phyloP scores from a whole-genome alignment of 495 filamentous ascomycete species.

The Filosporella fistucella region DNA sequence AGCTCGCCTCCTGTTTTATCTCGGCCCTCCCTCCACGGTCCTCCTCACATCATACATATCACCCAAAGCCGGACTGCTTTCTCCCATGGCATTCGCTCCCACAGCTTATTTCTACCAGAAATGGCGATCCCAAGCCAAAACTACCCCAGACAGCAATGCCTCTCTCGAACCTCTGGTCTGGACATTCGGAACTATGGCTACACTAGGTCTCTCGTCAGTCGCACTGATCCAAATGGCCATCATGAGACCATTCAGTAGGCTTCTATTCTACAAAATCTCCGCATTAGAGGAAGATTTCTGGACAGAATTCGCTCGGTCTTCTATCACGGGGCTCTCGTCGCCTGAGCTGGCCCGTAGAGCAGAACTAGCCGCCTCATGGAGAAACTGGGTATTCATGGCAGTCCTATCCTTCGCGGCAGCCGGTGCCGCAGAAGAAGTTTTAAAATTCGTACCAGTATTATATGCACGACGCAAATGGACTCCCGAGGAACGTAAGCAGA shows the following conservation, averaged over 20 bases:
- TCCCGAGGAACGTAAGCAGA: background rate
- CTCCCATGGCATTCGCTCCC: constrained; percentile 14
- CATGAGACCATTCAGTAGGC: constrained; percentile 1
- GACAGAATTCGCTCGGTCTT: constrained; percentile 3
- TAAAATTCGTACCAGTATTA: constrained; percentile 22
- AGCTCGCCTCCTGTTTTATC: constrained; percentile 9
- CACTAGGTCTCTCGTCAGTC: constrained; percentile 11
- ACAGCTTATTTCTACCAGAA: background rate
- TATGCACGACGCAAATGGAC: constrained; percentile 15
- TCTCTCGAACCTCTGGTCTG: constrained; percentile 16
- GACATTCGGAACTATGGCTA: constrained; percentile 14
- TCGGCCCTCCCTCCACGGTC: constrained; percentile 9
- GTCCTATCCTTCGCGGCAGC: constrained; percentile 14
- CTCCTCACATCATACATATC: constrained; percentile 9
- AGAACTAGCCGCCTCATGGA: constrained; percentile 13
- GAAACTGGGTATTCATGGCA: constrained; percentile 22
- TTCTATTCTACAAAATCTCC: constrained; percentile 8
- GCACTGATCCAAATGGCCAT: constrained; percentile 11
- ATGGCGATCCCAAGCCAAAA: constrained; percentile 2
- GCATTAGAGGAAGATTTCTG: constrained; percentile 7
- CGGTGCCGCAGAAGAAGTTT: constrained; percentile 19
- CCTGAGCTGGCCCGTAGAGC: constrained; percentile 8
- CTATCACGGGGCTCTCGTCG: constrained; percentile 6
- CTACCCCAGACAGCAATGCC: background rate
- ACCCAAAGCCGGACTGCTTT: constrained; percentile 8